Base-by-base conservation (phyloP, 129 eudicot species). In the Tanacetum coccineum region DNA sequence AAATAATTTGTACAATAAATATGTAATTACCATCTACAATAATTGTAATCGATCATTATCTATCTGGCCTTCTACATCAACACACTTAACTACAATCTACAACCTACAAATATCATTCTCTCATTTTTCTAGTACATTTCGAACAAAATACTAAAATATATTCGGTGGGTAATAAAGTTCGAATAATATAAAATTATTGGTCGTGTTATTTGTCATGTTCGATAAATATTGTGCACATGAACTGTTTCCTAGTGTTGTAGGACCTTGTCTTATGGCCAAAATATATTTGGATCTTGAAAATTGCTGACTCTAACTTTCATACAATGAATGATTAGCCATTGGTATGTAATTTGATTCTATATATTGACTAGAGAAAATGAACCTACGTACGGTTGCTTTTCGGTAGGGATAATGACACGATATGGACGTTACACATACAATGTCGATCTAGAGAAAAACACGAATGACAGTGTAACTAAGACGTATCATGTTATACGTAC, bases 201-300 rank as follows among this genome's bases (percentile, higher is more conserved):
- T 51, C 51, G 58, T 67, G 17, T 32, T 67, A 21, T 50, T 67
- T 15, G 71, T 67, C 71, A 11, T 67, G 1, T 67, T 67, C 71
- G 22, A 67, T 15, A 17, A 67, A 26, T 66, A 30, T 4, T 11
- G 53, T 51, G 72, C 72, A 67, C 72, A 50, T 51, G 72, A 51
- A 67, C 44, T 50, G 61, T 67, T 51, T 13, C 19, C 32, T 30
- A n/a, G 28, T 51, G 60, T 51, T 12, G 8, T 67, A 51, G 72
- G 72, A 30, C 62, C 60, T 4, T 51, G 17, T 10, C 60, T 50
- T 13, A 36, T 8, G 50, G 47, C 44, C 13, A 67, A 10, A n/a
- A 28, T 7, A 14, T 30, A 1, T 30, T 22, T 50, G 11, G 61
- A 51, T 13, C 72, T 30, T 67, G 45, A 36, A 26, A 15, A 9